Base-by-base conservation (phyloP, 257 asterid genomes). In the Phtheirospermum japonicum region DNA sequence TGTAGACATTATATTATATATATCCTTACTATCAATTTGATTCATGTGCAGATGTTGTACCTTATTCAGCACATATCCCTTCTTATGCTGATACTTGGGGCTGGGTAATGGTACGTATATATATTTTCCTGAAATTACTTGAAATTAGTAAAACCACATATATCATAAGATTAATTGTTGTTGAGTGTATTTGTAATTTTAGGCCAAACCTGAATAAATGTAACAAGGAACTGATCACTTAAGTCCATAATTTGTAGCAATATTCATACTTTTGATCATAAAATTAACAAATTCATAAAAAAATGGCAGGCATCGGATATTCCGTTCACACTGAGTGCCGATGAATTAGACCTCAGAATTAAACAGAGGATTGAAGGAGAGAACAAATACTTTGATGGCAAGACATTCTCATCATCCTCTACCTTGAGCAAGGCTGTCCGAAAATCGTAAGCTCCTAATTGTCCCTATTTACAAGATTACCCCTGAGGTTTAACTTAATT, bases 71-170 rank as follows among this genome's bases (percentile, higher is more conserved):
- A 66, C 98, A 91, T 59, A 78, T 88, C 63, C 96, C 96, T 49
- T 91, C 98, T 32, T 91, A 83, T 75, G 98, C 96, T 45, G 98
- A 91, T 77, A 88, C 89, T 28, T 91, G 98, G 98, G 98, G 98
- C 62, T 91, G 98, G 98, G 79, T 88, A 82, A 91, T 91, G 98
- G 98, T 90, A 83, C 55, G 5, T 64, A 12, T 4, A 49, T 68
- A 36, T 50, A 28, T 4, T 7, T n/a, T 45, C 13, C 4, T 48
- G 2, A 36, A 36, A 36, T 6, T 6, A 9, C 10, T 6, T 36
- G 7, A 45, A 12, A n/a, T n/a, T n/a, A n/a, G n/a, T n/a, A n/a
- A n/a, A n/a, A n/a, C n/a, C n/a, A n/a, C n/a, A n/a, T n/a, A n/a
- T n/a, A n/a, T n/a, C n/a, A n/a, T n/a, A n/a, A n/a, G n/a, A n/a